These are phyloP conservation scores for Lizanozyma gosingica DNA, from an alignment of 1,139 yeast genomes.

Conservation along the genomic window DNA sequence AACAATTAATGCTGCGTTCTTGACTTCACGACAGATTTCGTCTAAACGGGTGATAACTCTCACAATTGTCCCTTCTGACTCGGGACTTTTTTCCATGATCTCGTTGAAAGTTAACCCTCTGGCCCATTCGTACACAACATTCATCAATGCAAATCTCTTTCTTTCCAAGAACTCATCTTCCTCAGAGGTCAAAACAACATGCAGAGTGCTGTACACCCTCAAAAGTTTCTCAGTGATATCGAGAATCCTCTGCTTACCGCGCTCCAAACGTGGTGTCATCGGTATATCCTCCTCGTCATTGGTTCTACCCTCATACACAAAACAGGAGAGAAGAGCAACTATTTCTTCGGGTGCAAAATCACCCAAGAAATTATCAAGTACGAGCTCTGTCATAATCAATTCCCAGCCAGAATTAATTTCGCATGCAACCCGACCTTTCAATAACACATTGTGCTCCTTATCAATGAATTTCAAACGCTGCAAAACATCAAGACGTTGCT, in stretches of 20 bases:
- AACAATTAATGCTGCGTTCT: conserved; percentile 87
- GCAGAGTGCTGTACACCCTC: conserved; percentile 55
- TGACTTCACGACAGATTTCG: conserved; percentile 91
- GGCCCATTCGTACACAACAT: conserved; percentile 98
- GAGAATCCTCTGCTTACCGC: conserved; percentile 62
- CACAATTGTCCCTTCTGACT: conserved; percentile 97
- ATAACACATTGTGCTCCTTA: conserved; percentile 59
- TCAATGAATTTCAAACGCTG: conserved; percentile 73
- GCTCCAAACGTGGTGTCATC: conserved; percentile 76
- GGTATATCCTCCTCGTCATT: conserved; percentile 50
- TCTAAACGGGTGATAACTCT: conserved; percentile 90
- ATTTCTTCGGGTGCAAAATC: conserved; percentile 94
- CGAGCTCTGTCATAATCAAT: conserved; percentile 76
- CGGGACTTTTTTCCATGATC: conserved; percentile 79
- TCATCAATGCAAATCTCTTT: conserved; percentile 81
- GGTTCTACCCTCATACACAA: conserved; percentile 84
- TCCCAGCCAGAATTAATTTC: conserved; percentile 91
- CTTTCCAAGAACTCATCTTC: conserved; percentile 79
- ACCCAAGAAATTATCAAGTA: conserved; percentile 84
- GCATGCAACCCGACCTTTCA: conserved; percentile 76
- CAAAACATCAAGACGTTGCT: conserved; percentile 74
- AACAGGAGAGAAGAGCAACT: conserved; percentile 83
- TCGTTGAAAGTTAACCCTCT: conserved; percentile 87
- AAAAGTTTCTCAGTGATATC: conserved; percentile 62
- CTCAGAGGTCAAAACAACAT: conserved; percentile 70